A percentile compares a stretch with the other conserved stretches of the same genome.
Evolutionary conservation across 2,329 filamentous ascomycete genomes (phyloP).

Genomic region (Emmonsia crescens): DNA sequence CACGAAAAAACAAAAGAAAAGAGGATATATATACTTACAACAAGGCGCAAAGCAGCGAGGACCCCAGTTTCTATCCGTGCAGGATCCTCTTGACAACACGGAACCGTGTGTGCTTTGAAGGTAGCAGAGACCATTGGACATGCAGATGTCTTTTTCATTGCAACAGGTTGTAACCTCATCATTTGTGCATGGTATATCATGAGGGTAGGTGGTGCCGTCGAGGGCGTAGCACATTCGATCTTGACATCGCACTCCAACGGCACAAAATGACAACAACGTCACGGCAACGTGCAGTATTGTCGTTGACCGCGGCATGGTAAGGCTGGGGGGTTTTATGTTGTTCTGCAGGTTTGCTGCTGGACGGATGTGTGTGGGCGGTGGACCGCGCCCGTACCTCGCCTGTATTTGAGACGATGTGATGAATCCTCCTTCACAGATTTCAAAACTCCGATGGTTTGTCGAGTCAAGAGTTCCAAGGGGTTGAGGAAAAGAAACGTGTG

Average conservation of each 20-base stretch:
- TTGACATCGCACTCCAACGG: background rate
- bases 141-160: constrained; percentile 16
- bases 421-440: background rate
- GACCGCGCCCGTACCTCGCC: background rate
- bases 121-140: constrained; percentile 23
- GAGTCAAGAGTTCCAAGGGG: background rate
- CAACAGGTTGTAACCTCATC: constrained; percentile 20
- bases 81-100: constrained; percentile 19
- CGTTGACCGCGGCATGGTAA: background rate
- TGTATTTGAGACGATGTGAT: background rate
- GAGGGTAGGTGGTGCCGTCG: constrained; percentile 11
- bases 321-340: background rate
- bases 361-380: background rate
- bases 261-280: background rate
- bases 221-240: constrained; percentile 21
- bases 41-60: constrained; percentile 16
- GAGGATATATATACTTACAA: background rate
- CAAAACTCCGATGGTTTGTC: background rate
- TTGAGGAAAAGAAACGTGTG: background rate
- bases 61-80: constrained; percentile 22
- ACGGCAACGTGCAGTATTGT: background rate
- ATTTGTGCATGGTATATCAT: constrained; percentile 19
- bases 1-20: background rate
- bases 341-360: background rate
- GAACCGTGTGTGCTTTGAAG: constrained; percentile 16